Evolutionary conservation across 108 stramenopile species (phyloP).

Genomic region (Cylindrotheca fusiformis): DNA sequence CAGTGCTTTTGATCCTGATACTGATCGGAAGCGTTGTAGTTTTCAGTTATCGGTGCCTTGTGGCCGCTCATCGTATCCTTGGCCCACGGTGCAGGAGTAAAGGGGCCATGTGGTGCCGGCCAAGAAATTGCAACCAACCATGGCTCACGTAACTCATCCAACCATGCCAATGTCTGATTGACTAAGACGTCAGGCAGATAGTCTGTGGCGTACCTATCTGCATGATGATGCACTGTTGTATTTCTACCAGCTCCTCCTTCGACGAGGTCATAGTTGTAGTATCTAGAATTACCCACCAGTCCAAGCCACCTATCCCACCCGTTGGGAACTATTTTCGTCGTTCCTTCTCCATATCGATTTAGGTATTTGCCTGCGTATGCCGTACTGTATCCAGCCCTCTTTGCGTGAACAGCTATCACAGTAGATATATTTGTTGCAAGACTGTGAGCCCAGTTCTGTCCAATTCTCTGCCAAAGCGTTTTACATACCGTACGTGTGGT

Average conservation of each 20-base stretch:
- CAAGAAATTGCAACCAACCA: constrained; percentile 28
- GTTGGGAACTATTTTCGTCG: constrained; percentile 9
- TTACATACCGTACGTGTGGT: constrained; percentile 9
- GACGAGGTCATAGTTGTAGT: constrained; percentile 33
- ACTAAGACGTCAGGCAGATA: constrained; percentile 32
- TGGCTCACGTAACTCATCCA: constrained; percentile 18
- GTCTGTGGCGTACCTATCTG: constrained; percentile 26
- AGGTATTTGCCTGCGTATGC: constrained; percentile 39
- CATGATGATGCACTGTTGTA: constrained; percentile 4
- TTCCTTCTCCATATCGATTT: constrained; percentile 25
- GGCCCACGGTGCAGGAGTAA: constrained; percentile 34
- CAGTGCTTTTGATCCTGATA: constrained; percentile 27
- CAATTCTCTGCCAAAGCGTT: no score
- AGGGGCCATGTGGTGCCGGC: constrained; percentile 40
- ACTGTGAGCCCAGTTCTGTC: no score
- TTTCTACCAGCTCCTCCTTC: constrained; percentile 5
- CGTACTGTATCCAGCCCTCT: constrained; percentile 31
- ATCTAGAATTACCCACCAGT: constrained; percentile 32
- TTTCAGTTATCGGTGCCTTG: constrained; percentile 8
- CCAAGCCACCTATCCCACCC: constrained; percentile 41
- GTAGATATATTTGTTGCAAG: no score
- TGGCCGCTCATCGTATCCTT: constrained; percentile 4
- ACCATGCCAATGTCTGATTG: constrained; percentile 12
- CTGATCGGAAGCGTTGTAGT: constrained; percentile 19
- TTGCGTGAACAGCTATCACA: constrained; percentile 24